Evolutionary conservation across 208 protist genomes (phyloP).

Genomic region (Leishmania tarentolae): DNA sequence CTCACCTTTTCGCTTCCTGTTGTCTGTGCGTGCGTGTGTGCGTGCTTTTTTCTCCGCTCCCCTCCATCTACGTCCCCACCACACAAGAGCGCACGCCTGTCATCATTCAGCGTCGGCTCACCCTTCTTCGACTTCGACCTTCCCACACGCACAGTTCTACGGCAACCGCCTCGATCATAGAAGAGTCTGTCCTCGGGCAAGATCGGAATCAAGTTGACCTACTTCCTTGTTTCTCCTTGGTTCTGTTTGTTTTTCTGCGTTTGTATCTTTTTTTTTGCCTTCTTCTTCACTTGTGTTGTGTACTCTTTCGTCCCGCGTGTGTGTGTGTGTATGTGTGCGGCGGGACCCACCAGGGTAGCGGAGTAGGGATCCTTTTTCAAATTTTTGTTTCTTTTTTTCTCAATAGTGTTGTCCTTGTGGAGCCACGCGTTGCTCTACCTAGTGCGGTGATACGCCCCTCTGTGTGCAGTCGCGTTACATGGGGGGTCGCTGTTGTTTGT

Average conservation of each 20-base stretch:
- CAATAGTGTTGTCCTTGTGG: neutral
- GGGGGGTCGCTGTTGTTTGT: neutral
- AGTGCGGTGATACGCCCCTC: neutral
- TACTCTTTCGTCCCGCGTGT: neutral
- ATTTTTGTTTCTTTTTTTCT: too few species aligned
- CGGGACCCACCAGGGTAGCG: neutral
- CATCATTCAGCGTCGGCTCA: neutral
- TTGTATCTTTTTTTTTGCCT: neutral
- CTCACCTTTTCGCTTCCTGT: neutral
- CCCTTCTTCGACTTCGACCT: neutral
- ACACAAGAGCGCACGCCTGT: neutral
- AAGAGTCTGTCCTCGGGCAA: neutral
- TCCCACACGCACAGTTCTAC: neutral
- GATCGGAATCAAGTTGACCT: neutral
- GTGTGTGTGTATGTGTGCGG: too few species aligned
- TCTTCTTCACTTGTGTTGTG: neutral
- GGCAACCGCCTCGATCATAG: neutral
- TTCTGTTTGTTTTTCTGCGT: neutral
- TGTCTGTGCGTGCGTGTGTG: too few species aligned
- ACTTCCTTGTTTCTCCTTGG: slow-evolving; percentile 2
- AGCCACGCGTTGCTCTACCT: slow-evolving; percentile 1
- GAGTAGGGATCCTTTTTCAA: neutral
- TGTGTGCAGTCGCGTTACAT: neutral
- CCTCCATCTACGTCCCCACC: neutral
- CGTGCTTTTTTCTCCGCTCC: neutral